Evolutionary conservation across 1,139 yeast genomes (phyloP), one percentile per base, ranked within the genome.

Genomic region (Blastobotrys petasosporus): DNA sequence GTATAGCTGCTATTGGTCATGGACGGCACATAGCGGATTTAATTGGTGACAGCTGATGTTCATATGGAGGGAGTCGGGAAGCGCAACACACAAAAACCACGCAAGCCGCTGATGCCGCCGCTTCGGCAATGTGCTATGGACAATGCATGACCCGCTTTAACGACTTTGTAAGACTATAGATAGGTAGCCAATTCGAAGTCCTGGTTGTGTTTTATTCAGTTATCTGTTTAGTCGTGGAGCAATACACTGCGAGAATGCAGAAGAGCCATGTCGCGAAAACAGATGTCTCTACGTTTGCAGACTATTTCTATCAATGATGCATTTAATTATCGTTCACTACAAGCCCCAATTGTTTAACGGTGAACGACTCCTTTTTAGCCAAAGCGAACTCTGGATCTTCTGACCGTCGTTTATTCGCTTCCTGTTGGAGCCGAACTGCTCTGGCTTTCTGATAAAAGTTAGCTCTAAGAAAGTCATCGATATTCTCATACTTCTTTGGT

Each of bases 401-500:
- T 29, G 48, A 39, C 39, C 46, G 48, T 44, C 53, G 48, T 25
- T 59, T 54, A 35, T 50, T 50, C 28, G 51, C 44, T 45, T 61
- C 64, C 10, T 55, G 53, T 17, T 58, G 54, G 38, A 61, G 58
- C 38, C 49, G 44, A 31, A 50, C 42, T 29, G 60, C 58, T 32
- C 64, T 61, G 37, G 53, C 51, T 49, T 54, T 57, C 54, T 42
- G n/a, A 8, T 13, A 7, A 11, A 8, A 59, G 25, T 40, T 11
- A 28, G n/a, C n/a, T 9, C n/a, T 9, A 17, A 35, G 33, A 31
- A 13, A 8, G 15, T 13, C 12, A 31, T n/a, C 47, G 56, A 66
- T 61, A n/a, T n/a, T n/a, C n/a, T 11, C 39, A 17, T 30, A 35
- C 39, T 31, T 71, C 78, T 58, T 72, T 71, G 30, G 60, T 61